phyloP scores from a whole-genome alignment of 352 stramenopile species.

The Phytophthora fragariaefolia region DNA sequence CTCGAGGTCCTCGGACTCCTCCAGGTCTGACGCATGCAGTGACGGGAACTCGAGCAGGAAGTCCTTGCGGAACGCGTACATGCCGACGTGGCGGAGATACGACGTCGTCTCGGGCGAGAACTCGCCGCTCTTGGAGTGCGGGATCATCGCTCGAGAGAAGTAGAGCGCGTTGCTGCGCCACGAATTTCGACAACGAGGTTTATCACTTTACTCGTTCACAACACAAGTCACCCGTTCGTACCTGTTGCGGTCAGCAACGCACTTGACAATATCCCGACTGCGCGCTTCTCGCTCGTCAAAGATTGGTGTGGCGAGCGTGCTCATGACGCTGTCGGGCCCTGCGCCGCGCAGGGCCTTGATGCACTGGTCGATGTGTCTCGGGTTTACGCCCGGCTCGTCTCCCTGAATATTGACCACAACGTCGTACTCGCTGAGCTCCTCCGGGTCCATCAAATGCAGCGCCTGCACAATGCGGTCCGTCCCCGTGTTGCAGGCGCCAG shows the following conservation, averaged over 20 bases:
- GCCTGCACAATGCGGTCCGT: conserved; percentile 82
- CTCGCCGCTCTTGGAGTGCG: conserved; percentile 67
- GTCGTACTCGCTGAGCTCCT: conserved; percentile 64
- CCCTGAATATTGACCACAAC: conserved; percentile 88
- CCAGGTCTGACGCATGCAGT: conserved; percentile 58
- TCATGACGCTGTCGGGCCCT: conserved; percentile 66
- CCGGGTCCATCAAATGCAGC: conserved; percentile 45
- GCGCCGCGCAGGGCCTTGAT: conserved; percentile 62
- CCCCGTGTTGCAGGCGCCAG: conserved; percentile 68
- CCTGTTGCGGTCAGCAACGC: conserved; percentile 65
- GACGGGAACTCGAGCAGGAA: conserved; percentile 77
- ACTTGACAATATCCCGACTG: conserved; percentile 83
- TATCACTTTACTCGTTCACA: background rate
- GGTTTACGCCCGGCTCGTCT: conserved; percentile 84
- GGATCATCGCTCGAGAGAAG: conserved; percentile 85
- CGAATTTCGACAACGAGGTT: background rate
- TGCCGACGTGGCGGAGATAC: conserved; percentile 79
- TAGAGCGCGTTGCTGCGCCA: conserved; percentile 76
- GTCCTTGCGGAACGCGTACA: conserved; percentile 83
- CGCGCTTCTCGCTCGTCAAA: conserved; percentile 55
- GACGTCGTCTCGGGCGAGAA: conserved; percentile 55
- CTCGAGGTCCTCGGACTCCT: conserved; percentile 81
- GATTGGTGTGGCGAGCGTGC: conserved; percentile 77
- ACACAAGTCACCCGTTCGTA: conserved; percentile 27
- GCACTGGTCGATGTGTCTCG: conserved; percentile 76